A percentile compares a stretch with the other conserved stretches of the same genome.
Evolutionary conservation across 108 stramenopile genomes (phyloP).

Genomic region (Pseudonitzschia pungens): DNA sequence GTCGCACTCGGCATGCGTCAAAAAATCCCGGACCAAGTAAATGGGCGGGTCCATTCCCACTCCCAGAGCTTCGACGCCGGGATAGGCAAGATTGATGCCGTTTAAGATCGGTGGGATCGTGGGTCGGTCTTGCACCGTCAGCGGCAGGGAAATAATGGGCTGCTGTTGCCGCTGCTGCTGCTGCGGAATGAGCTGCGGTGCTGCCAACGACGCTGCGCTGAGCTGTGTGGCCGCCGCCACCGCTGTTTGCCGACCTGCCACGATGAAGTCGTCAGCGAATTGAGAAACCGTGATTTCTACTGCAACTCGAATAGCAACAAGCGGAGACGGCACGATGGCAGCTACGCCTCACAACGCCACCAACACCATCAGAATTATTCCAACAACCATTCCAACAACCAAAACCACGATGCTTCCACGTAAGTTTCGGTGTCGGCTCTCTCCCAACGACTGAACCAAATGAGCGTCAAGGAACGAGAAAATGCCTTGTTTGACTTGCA

Average conservation of each 20-base stretch:
- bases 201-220: too few species aligned
- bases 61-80: constrained; percentile 58
- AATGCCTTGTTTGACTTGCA: constrained; percentile 15
- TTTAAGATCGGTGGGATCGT: constrained; percentile 74
- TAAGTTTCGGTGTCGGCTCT: not conserved
- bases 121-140: constrained; percentile 74
- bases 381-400: not conserved
- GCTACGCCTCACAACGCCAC: too few species aligned
- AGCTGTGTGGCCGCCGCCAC: not conserved
- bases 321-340: not conserved
- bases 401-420: not conserved
- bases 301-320: not conserved
- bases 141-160: constrained; percentile 2
- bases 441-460: constrained; percentile 9
- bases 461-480: constrained; percentile 7
- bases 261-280: not conserved
- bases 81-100: constrained; percentile 85
- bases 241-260: not conserved
- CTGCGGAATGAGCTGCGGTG: too few species aligned
- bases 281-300: too few species aligned
- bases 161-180: constrained; percentile 17
- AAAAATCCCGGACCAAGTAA: constrained; percentile 74
- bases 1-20: constrained; percentile 77
- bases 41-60: constrained; percentile 77
- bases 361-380: too few species aligned